Base-by-base conservation (phyloP, 257 asterid genomes). In the Ballota nigra region DNA sequence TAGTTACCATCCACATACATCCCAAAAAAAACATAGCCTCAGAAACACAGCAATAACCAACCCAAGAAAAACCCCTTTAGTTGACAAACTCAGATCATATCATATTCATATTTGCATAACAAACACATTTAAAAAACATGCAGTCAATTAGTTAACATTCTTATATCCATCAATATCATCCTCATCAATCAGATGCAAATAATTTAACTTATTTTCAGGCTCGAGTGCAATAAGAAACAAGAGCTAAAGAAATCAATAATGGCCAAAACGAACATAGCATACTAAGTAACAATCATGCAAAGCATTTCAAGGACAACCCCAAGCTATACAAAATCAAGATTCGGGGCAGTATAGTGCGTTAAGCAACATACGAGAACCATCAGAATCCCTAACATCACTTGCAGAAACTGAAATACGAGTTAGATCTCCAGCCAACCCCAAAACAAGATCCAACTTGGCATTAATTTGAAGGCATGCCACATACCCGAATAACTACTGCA, bases 371-470 rank as follows among this genome's bases (percentile, higher is more conserved):
- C 22, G 22, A 49, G 16, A 49, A 1, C 15, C 26, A n/a, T n/a
- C n/a, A n/a, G n/a, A n/a, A n/a, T 19, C 7, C 15, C 29, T 8
- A 52, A 52, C 13, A 22, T 52, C 26, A 52, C 24, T 52, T 11
- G 33, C n/a, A 22, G 61, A 53, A 53, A 19, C 33, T 8, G 57
- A 67, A 70, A 41, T 10, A 22, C 4, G 74, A 41, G 70, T 66
- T 57, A 67, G 82, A 81, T 79, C 87, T 84, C 83, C 85, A 57
- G n/a, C 63, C 34, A 71, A 75, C 65, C 87, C 75, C 81, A 90
- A 87, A 84, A 87, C 47, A 75, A 84, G 92, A 86, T 64, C 82
- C 43, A 77, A 73, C 82, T 18, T 34, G 4, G 45, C 38, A 78
- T 43, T 16, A 62, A 24, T 22, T 40, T 33, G 71, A 20, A 65